These are phyloP conservation scores for Zygoascus biomembranicola DNA, from an alignment of 805 yeast genomes.

Conservation along the genomic window DNA sequence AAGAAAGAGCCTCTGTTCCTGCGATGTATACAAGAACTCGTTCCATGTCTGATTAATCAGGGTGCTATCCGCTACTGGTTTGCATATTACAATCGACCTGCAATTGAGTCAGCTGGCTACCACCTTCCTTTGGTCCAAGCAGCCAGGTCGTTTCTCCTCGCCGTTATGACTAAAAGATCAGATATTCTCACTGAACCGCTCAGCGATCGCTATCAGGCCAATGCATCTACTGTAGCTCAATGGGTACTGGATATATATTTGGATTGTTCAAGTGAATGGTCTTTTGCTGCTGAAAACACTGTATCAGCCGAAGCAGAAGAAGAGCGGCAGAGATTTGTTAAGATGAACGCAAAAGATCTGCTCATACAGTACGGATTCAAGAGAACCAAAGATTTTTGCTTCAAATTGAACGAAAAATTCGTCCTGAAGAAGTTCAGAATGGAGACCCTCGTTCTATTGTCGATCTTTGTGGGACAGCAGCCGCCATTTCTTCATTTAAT, in stretches of 20 bases:
- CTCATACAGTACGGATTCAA: slow-evolving; percentile 37
- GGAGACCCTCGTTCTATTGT: slow-evolving; percentile 33
- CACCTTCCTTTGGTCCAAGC: slow-evolving; percentile 31
- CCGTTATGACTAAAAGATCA: slow-evolving; percentile 20
- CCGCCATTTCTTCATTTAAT: slow-evolving; percentile 28
- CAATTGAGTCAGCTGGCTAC: slow-evolving; percentile 52
- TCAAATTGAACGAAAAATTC: slow-evolving; percentile 32
- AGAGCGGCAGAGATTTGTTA: slow-evolving; percentile 44
- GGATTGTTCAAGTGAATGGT: slow-evolving; percentile 6
- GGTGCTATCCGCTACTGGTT: slow-evolving; percentile 40
- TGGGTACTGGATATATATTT: slow-evolving; percentile 21
- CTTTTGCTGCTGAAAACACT: slow-evolving; percentile 6
- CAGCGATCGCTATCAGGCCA: slow-evolving; percentile 11
- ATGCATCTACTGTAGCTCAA: slow-evolving; percentile 17
- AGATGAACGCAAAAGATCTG: slow-evolving; percentile 35
- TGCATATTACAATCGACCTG: slow-evolving; percentile 38
- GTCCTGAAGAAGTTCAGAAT: slow-evolving; percentile 30
- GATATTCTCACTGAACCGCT: slow-evolving; percentile 2
- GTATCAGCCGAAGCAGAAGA: slow-evolving; percentile 29
- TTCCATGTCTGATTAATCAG: slow-evolving; percentile 23
- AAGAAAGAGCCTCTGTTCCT: slow-evolving; percentile 23
- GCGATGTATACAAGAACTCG: slow-evolving; percentile 23
- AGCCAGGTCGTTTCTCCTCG: slow-evolving; percentile 25
- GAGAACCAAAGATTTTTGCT: slow-evolving; percentile 32
- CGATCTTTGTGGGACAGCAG: slow-evolving; percentile 30